phyloP scores from a whole-genome alignment of 225 moss, liverwort and hornwort genomes.

The Lunularia cruciata region DNA sequence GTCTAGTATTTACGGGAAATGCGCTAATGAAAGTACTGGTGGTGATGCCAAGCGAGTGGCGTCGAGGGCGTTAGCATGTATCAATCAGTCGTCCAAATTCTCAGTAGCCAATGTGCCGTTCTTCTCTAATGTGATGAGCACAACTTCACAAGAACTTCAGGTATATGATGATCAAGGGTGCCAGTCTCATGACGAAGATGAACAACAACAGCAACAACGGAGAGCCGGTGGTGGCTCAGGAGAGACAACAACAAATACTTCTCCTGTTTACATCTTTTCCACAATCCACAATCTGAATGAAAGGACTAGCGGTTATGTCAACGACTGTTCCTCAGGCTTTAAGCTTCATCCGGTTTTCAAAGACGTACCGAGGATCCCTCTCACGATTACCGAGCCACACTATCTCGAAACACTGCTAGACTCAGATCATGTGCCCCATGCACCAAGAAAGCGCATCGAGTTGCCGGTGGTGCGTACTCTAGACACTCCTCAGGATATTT shows the following conservation, averaged over 20 bases:
- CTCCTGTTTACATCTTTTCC: constrained; percentile 46
- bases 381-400: constrained; percentile 48
- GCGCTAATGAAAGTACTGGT: constrained; percentile 30
- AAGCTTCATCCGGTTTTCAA: constrained; percentile 59
- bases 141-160: constrained; percentile 32
- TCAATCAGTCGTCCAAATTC: constrained; percentile 54
- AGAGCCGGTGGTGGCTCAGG: constrained; percentile 27
- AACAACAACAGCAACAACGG: too few species aligned
- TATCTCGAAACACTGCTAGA: constrained; percentile 54
- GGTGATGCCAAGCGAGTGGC: constrained; percentile 44
- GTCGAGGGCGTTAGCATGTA: constrained; percentile 54
- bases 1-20: constrained; percentile 37
- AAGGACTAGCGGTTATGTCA: constrained; percentile 44
- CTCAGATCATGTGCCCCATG: constrained; percentile 41
- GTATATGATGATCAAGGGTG: constrained; percentile 45
- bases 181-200: constrained; percentile 36
- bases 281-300: constrained; percentile 50
- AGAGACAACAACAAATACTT: constrained; percentile 24
- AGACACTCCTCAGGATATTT: constrained; percentile 7
- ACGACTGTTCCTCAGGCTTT: constrained; percentile 25
- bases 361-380: constrained; percentile 46
- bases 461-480: constrained; percentile 44
- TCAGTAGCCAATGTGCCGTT: constrained; percentile 52
- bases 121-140: constrained; percentile 60
- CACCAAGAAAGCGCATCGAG: constrained; percentile 50